These are phyloP conservation scores for Fraxinus paxiana DNA, from an alignment of 305 asterid genomes.

Conservation along the genomic window DNA sequence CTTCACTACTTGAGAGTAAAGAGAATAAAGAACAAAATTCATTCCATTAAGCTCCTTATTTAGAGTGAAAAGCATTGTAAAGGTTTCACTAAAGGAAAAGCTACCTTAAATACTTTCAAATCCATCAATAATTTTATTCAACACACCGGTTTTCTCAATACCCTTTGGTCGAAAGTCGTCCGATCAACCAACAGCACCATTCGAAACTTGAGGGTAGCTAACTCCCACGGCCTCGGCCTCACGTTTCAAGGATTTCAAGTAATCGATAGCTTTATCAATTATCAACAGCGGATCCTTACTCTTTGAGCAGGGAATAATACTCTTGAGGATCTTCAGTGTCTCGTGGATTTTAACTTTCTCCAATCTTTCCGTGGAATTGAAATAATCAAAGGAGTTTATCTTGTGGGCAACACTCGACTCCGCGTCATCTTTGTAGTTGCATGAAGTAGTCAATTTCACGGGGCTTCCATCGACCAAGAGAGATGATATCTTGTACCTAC, in stretches of 20 bases:
- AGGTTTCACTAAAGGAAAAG: conserved; percentile 23
- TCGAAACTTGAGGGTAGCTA: conserved; percentile 4
- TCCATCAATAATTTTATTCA: conserved; percentile 30
- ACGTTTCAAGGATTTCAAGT: conserved; percentile 53
- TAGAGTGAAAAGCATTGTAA: conserved; percentile 7
- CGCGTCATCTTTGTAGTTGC: conserved; percentile 27
- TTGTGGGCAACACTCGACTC: conserved; percentile 28
- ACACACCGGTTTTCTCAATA: conserved; percentile 25
- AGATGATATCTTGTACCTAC: conserved; percentile 47
- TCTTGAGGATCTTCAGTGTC: conserved; percentile 43
- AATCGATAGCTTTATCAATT: conserved; percentile 59
- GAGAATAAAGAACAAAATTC: conserved; percentile 22
- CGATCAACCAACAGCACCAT: background rate
- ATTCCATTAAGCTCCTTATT: conserved; percentile 32
- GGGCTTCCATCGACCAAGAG: conserved; percentile 27
- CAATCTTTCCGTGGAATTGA: conserved; percentile 26
- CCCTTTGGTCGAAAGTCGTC: background rate
- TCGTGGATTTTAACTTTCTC: conserved; percentile 44
- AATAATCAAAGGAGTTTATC: conserved; percentile 19
- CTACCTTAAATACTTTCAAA: conserved; percentile 29
- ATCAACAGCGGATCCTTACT: conserved; percentile 51
- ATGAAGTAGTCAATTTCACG: conserved; percentile 20
- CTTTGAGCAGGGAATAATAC: conserved; percentile 48
- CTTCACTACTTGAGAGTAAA: conserved; percentile 27
- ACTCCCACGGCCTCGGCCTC: conserved; percentile 36